Conservation (phyloP, 164 flowering plant genomes). For the Chloranthus sessilifolius region DNA sequence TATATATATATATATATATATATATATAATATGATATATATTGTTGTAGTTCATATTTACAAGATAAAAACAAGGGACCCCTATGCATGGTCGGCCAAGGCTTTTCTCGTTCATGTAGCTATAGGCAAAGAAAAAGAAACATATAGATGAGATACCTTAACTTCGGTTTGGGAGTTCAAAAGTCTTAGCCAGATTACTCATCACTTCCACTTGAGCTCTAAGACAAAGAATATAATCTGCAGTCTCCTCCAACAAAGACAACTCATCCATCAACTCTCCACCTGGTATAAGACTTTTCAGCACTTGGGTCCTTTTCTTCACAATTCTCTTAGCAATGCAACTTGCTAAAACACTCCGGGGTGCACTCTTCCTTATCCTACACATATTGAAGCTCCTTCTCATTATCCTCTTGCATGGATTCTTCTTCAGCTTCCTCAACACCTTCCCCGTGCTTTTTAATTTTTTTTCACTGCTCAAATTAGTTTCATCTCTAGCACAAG, state of each 20-base stretch:
- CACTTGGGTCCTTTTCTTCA: slow-evolving; percentile 48
- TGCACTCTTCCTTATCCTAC: slow-evolving; percentile 15
- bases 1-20: too few relatives aligned
- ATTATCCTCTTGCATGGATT: slow-evolving; percentile 16
- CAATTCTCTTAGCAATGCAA: slow-evolving; percentile 43
- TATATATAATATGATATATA: too few relatives aligned
- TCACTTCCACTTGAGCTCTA: slow-evolving; percentile 69
- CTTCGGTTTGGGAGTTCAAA: slow-evolving; percentile 15
- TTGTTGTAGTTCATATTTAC: too few relatives aligned
- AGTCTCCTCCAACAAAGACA: slow-evolving; percentile 54
- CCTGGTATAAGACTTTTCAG: slow-evolving; percentile 66
- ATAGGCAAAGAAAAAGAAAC: too few relatives aligned
- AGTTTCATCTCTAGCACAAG: slow-evolving; percentile 46
- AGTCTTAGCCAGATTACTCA: slow-evolving; percentile 46
- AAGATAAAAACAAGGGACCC: too few relatives aligned
- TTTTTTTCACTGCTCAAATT: slow-evolving; percentile 59
- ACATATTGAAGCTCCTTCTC: slow-evolving; percentile 25
- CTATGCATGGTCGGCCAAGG: too few relatives aligned
- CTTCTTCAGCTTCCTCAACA: too few relatives aligned
- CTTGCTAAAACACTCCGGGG: slow-evolving; percentile 15
- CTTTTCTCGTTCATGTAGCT: too few relatives aligned
- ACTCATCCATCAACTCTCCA: slow-evolving; percentile 54
- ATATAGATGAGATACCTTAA: too few relatives aligned
- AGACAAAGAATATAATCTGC: slow-evolving; percentile 65
- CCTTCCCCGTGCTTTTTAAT: slow-evolving; percentile 12